Evolutionary conservation across 2,329 filamentous ascomycete genomes (phyloP), one percentile per base, ranked within the genome.

Genomic region (Tolypocladium capitatum): DNA sequence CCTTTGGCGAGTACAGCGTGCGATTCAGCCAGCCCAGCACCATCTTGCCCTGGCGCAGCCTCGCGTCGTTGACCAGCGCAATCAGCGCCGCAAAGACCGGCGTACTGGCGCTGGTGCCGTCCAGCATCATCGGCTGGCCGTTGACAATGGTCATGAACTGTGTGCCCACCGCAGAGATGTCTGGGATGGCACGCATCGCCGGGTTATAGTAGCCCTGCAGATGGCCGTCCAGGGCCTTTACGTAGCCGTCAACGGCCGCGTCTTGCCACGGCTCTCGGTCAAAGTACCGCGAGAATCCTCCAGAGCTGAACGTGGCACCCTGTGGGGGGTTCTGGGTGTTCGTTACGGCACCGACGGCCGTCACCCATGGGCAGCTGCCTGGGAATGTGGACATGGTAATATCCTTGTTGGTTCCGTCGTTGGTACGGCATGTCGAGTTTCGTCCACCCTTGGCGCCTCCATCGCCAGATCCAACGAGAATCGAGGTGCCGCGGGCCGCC

Each of bases 341-440:
- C 35, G 51, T 57, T 1, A 78, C 81, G 1, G 76, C 82, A 7
- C 83, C 83, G 1, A 86, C 75, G 2, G 73, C 66, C 0, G 83
- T 86, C 8, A 86, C 75, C 60, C 77, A 86, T 0, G 82, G 83
- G 55, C 83, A 87, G 0, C 75, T 74, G 0, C 74, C 75, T 0
- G 83, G 83, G 62, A 86, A 87, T 5, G 71, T 73, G 1, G 80
- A 72, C 30, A 79, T 66, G 57, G 82, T 79, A 20, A 72, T 68
- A 10, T 72, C 72, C 1, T 67, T 72, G 49, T 75, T 70, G 40
- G 64, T 69, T 21, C 79, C 80, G 48, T 83, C 78, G 56, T 81
- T 80, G 48, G 70, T 71, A 46, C 69, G 63, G 63, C 81, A 85
- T 20, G 53, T 58, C 49, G 78, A 81, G 49, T 63, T 59, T 16